Evolutionary conservation across 352 stramenopile genomes (phyloP).

Genomic region (Phytophthora hibernalis): DNA sequence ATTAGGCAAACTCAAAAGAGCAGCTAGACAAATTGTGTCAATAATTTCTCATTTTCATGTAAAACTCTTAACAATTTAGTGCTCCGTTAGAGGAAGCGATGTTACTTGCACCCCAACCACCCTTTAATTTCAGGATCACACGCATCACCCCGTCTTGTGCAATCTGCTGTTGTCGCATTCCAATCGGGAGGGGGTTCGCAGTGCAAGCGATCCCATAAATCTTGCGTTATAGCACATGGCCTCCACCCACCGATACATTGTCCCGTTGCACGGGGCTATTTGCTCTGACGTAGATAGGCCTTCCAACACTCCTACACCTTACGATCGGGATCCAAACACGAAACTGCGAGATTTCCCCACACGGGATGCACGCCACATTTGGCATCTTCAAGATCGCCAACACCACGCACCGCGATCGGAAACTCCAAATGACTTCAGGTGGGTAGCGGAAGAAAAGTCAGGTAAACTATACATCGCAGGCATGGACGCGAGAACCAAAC

Average conservation of each 20-base stretch:
- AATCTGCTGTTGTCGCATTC: constrained; percentile 29
- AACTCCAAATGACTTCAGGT: constrained; percentile 12
- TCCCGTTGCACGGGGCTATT: constrained; percentile 31
- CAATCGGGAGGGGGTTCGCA: constrained; percentile 17
- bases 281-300: constrained; percentile 6
- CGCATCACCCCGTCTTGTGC: constrained; percentile 2
- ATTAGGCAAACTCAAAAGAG: too few species aligned
- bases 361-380: constrained; percentile 21
- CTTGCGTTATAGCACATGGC: constrained; percentile 30
- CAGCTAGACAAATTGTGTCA: too few species aligned
- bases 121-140: constrained; percentile 16
- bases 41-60: too few species aligned
- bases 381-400: constrained; percentile 22
- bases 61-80: too few species aligned
- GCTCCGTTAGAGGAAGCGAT: neutral
- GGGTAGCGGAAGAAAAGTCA: neutral
- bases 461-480: constrained; percentile 9
- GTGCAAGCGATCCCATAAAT: constrained; percentile 31
- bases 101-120: constrained; percentile 15
- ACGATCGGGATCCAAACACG: constrained; percentile 10
- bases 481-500: constrained; percentile 12
- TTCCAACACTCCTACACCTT: constrained; percentile 1
- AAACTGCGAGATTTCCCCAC: constrained; percentile 22
- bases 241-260: constrained; percentile 25
- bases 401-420: constrained; percentile 20